Conservation (phyloP, 768 basidiomycete species). For the Sporobolomyces phaffii region DNA sequence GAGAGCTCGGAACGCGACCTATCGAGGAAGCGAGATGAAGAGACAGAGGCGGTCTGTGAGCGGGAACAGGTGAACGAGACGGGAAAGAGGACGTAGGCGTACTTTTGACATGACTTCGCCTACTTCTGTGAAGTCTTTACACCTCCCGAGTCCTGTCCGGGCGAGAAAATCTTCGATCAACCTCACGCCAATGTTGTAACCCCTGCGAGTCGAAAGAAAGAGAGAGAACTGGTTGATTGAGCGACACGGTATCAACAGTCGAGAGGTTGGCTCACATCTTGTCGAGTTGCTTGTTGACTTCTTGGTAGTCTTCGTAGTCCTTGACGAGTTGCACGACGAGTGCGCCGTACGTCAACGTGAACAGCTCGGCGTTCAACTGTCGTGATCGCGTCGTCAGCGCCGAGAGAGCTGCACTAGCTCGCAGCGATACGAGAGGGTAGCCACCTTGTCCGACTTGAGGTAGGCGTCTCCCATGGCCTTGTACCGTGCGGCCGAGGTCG, state of each 20-base stretch:
- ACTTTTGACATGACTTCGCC: slow-evolving; percentile 95
- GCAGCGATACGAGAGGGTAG: background rate
- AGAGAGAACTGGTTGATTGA: background rate
- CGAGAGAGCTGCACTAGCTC: background rate
- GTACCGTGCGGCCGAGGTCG: slow-evolving; percentile 26
- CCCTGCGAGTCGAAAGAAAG: slow-evolving; percentile 56
- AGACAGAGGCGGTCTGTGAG: background rate
- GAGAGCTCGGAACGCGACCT: slow-evolving; percentile 98
- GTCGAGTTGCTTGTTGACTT: slow-evolving; percentile 81
- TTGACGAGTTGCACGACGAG: slow-evolving; percentile 97
- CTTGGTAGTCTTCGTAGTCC: slow-evolving; percentile 94
- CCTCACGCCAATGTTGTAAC: slow-evolving; percentile 93
- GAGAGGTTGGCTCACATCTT: slow-evolving; percentile 54
- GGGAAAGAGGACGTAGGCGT: slow-evolving; percentile 30
- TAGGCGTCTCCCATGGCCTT: slow-evolving; percentile 88
- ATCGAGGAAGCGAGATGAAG: slow-evolving; percentile 9
- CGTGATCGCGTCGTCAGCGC: slow-evolving; percentile 4
- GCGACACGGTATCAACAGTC: background rate
- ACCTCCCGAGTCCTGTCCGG: slow-evolving; percentile 81
- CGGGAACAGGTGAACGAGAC: slow-evolving; percentile 5
- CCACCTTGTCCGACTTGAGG: slow-evolving; percentile 94
- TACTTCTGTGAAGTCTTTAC: slow-evolving; percentile 85
- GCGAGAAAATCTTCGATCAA: slow-evolving; percentile 97
- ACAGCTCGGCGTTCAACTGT: slow-evolving; percentile 86
- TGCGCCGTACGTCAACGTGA: slow-evolving; percentile 93